Percentiles rank a stretch among this genome's conserved stretches.
These are phyloP conservation scores for Clavariopsis aquatica DNA, from an alignment of 495 filamentous ascomycete species.

Conservation along the genomic window DNA sequence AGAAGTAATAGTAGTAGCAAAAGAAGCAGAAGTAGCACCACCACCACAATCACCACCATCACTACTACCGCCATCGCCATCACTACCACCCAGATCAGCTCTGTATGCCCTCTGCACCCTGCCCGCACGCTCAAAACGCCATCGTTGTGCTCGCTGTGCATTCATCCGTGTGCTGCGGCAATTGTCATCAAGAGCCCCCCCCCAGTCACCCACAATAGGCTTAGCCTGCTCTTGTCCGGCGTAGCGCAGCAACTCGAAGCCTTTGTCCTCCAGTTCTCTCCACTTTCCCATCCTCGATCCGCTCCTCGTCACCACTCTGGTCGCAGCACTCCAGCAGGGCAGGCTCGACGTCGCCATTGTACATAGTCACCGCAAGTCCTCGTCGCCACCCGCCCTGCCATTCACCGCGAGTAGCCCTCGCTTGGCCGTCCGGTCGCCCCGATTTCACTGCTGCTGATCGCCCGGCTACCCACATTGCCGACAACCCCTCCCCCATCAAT, in stretches of 20 bases:
- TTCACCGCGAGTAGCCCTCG: not conserved
- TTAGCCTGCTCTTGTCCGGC: not conserved
- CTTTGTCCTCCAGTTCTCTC: not conserved
- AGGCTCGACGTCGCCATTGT: conserved; percentile 12
- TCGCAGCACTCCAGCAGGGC: conserved; percentile 6
- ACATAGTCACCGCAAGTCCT: not conserved
- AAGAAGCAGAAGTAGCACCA: too few relatives aligned
- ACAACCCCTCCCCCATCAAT: not conserved
- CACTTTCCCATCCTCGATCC: not conserved
- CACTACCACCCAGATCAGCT: too few relatives aligned
- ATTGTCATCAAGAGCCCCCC: conserved; percentile 23
- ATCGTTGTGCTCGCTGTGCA: not conserved
- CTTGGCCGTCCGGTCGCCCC: not conserved
- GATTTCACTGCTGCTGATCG: not conserved
- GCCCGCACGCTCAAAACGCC: not conserved
- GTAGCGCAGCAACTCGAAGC: not conserved
- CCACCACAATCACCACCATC: too few relatives aligned
- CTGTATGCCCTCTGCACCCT: not conserved
- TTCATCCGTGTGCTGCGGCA: conserved; percentile 7
- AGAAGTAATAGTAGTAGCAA: too few relatives aligned
- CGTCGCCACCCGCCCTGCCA: conserved; percentile 11
- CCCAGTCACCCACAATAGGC: not conserved
- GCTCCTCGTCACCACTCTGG: not conserved
- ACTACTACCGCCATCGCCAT: too few relatives aligned
- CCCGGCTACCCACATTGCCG: not conserved